Evolutionary conservation across 306 rosid genomes (phyloP).

Genomic region (Biancaea sappan): DNA sequence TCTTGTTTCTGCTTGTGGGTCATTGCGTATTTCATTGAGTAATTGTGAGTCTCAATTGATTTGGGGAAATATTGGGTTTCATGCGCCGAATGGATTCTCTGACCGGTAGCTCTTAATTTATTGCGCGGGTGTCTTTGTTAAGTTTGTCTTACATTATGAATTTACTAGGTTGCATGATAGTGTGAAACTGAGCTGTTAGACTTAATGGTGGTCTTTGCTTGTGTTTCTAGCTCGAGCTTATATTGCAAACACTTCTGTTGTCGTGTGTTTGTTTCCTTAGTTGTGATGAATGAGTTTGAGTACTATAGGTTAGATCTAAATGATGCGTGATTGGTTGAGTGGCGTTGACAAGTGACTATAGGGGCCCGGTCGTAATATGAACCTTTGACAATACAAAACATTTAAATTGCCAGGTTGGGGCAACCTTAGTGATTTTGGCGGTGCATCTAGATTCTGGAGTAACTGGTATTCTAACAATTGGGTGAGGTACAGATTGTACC

Average conservation of each 20-base stretch:
- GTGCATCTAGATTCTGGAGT: not conserved
- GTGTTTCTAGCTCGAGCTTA: conserved; percentile 30
- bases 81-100: conserved; percentile 26
- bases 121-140: conserved; percentile 13
- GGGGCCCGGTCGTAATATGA: not conserved
- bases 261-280: conserved; percentile 29
- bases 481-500: conserved; percentile 3
- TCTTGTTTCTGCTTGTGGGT: conserved; percentile 28
- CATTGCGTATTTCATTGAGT: conserved; percentile 34
- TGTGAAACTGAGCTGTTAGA: conserved; percentile 47
- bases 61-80: conserved; percentile 38
- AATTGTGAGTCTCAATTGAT: conserved; percentile 41
- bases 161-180: conserved; percentile 41
- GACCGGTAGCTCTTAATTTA: conserved; percentile 29
- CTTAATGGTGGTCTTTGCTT: conserved; percentile 32
- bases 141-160: conserved; percentile 40
- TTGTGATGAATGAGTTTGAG: conserved; percentile 25
- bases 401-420: conserved; percentile 29
- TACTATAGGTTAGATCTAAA: conserved; percentile 35
- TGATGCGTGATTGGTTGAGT: conserved; percentile 10
- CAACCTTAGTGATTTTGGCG: conserved; percentile 1
- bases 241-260: conserved; percentile 30
- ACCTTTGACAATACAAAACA: not conserved
- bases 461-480: not conserved
- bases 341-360: conserved; percentile 25